Conservation (phyloP, 257 asterid genomes). For the Mentha longifolia region DNA sequence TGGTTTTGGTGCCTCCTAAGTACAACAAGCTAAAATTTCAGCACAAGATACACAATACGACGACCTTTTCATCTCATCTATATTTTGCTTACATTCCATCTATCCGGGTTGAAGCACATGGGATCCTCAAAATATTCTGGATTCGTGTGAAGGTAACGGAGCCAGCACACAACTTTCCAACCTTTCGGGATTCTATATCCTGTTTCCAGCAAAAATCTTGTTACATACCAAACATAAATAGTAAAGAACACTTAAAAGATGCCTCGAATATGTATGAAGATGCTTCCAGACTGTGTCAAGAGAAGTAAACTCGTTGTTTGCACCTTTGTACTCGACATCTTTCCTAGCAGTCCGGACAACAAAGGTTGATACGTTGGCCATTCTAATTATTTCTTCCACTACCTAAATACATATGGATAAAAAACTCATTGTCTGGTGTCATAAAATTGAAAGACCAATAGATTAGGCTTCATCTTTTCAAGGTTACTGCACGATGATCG, state of each 20-base stretch:
- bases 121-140: conserved; percentile 65
- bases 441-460: too few relatives aligned
- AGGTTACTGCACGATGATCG: neutral
- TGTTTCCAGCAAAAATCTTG: neutral
- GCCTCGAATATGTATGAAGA: neutral
- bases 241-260: neutral
- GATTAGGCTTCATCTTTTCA: neutral
- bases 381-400: conserved; percentile 60
- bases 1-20: too few relatives aligned
- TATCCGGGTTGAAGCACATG: conserved; percentile 57
- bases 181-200: conserved; percentile 67
- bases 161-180: conserved; percentile 62
- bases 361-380: conserved; percentile 51
- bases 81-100: conserved; percentile 44
- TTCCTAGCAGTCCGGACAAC: conserved; percentile 45
- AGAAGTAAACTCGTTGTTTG: neutral
- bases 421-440: too few relatives aligned
- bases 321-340: conserved; percentile 59
- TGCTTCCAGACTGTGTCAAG: neutral
- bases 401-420: conserved; percentile 36
- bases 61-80: too few relatives aligned
- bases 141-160: conserved; percentile 54
- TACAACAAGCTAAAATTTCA: too few relatives aligned
- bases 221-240: neutral
- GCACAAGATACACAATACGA: too few relatives aligned